Evolutionary conservation across 2,329 filamentous ascomycete species (phyloP), one percentile per base, ranked within the genome.

Genomic region (Bipolaris oryzae): DNA sequence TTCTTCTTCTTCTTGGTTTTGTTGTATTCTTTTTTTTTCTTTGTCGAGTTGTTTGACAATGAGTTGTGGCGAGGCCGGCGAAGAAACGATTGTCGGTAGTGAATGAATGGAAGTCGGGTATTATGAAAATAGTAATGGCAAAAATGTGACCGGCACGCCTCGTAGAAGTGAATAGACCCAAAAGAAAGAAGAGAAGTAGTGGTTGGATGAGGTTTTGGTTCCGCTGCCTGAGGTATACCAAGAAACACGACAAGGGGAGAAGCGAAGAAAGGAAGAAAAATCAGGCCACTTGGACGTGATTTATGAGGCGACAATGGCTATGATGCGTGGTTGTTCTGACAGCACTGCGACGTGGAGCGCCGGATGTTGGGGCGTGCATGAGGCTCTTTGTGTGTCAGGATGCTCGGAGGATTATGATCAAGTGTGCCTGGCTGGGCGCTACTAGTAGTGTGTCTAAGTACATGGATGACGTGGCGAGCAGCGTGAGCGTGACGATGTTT

Each of bases 211-310:
- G 50, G 45, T 34, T 53, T 51, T 49, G 47, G 57, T 50, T 50
- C 42, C 47, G 46, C 50, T 61, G 62, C 62, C 67, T 62, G 45
- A 68, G 67, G 66, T 64, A 55, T 56, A 64, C 57, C 53, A 60
- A 56, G 62, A 55, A 50, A 53, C 50, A 55, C 63, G 55, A 63
- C 64, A 66, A 64, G 60, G 39, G 59, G 50, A 42, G 46, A 56
- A 48, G 45, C 45, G 45, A 48, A 38, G 33, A 33, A 48, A 63
- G 47, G 43, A 31, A 50, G 53, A 50, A 60, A 68, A 65, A 69
- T 70, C 70, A 73, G 70, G 70, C 68, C 69, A 73, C 66, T 62
- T 62, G 50, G 47, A 45, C 55, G 63, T 62, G 63, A 64, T 70
- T 68, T 73, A 72, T 70, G 66, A 69, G 62, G 58, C 60, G 60